Evolutionary conservation across 176 grass and related monocot species (phyloP), one percentile per base, ranked within the genome.

Genomic region (Themeda triandra): DNA sequence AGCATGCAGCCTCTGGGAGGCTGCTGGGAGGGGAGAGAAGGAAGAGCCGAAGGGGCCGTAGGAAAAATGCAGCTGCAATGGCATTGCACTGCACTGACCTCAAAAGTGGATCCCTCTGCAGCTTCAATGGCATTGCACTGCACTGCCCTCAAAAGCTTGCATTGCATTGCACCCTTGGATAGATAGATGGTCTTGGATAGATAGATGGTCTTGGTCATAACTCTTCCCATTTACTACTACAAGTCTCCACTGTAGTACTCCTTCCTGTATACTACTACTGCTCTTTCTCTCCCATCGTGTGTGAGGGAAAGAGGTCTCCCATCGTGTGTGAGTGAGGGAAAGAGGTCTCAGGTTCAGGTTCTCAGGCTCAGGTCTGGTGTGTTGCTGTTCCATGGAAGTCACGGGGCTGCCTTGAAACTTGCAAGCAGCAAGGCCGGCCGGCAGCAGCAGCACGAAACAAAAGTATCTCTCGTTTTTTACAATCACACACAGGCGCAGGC

Each of bases 371-470:
- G 33, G n/a, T 48, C 37, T 44, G 12, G 7, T 48, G 17, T 23
- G 40, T 25, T 72, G 66, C 59, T 71, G 58, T 78, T 56, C 66
- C 72, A 86, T 90, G 88, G 80, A 90, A 87, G 75, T 87, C 90
- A 92, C 89, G 87, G 92, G 85, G 37, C 59, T 90, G 82, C 82
- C 79, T 92, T 88, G 90, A 87, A 82, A 84, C 53, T 82, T 75
- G 77, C 59, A 69, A 78, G 82, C 70, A 48, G 69, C 51, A 23
- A 56, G 51, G 18, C 49, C 32, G 51, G 18, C 49, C 32, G 28
- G 53, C 78, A 41, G 54, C 32, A 37, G 73, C 30, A 36, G 75
- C 81, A 84, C 6, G 67, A 84, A 84, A 84, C 80, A 79, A 91
- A 80, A 91, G 85, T 87, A 84, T 84, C 84, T 54, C 79, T 87